phyloP scores from a whole-genome alignment of 805 yeast genomes.

The Monosporozyma siamensis region DNA sequence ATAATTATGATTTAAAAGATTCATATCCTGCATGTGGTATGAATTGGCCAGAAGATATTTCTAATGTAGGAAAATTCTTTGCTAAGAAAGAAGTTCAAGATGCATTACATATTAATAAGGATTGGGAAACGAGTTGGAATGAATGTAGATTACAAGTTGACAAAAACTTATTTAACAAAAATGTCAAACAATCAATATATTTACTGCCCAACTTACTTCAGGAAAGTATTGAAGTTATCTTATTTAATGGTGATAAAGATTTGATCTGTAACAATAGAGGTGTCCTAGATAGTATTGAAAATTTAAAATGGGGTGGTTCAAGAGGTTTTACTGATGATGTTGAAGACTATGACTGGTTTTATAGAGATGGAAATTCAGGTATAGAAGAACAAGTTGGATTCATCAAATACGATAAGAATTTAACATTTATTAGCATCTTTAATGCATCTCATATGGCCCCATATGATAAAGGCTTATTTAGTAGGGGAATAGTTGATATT shows the following conservation, averaged over 20 bases:
- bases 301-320: constrained; percentile 56
- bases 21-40: constrained; percentile 79
- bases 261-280: constrained; percentile 80
- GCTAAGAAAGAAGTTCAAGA: constrained; percentile 38
- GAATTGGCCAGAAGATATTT: constrained; percentile 79
- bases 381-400: constrained; percentile 35
- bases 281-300: constrained; percentile 53
- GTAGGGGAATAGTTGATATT: constrained; percentile 64
- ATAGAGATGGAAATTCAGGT: constrained; percentile 6
- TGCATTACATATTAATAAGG: constrained; percentile 40
- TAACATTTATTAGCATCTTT: constrained; percentile 64
- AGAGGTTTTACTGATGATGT: constrained; percentile 27
- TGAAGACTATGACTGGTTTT: constrained; percentile 36
- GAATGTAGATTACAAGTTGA: constrained; percentile 70
- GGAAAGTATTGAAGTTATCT: constrained; percentile 47
- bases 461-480: constrained; percentile 58
- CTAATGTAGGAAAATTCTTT: constrained; percentile 45
- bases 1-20: constrained; percentile 66
- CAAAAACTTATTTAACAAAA: constrained; percentile 38
- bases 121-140: constrained; percentile 42
- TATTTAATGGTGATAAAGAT: constrained; percentile 85
- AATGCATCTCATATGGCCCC: constrained; percentile 94
- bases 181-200: constrained; percentile 51
- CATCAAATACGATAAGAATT: constrained; percentile 51
- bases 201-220: constrained; percentile 59